Percentiles rank a stretch among this genome's conserved stretches.
These are phyloP conservation scores for Cadophora luteo-olivacea DNA, from an alignment of 2,329 filamentous ascomycete genomes.

Conservation along the genomic window DNA sequence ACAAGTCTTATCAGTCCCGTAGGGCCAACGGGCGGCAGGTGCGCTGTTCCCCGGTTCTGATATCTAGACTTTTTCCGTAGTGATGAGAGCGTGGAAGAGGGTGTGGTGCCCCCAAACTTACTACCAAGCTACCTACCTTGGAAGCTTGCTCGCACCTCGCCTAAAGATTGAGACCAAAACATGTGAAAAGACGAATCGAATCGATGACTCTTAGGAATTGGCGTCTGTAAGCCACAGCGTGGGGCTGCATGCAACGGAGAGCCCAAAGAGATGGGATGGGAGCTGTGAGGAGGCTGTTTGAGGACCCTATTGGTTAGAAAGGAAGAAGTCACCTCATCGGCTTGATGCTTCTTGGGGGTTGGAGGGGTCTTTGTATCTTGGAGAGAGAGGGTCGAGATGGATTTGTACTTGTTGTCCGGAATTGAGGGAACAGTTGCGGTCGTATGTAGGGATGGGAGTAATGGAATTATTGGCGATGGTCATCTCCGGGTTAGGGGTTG, in stretches of 20 bases:
- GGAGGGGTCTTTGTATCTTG: background rate
- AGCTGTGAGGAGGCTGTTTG: conserved; percentile 17
- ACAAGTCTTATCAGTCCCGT: conserved; percentile 9
- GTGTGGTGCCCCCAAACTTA: background rate
- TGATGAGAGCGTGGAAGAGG: background rate
- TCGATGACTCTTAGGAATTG: conserved; percentile 31
- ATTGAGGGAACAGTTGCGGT: background rate
- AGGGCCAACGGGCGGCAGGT: background rate
- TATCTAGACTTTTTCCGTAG: background rate
- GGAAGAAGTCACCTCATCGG: conserved; percentile 24
- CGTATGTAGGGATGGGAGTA: background rate
- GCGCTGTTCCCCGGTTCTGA: background rate
- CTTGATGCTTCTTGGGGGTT: conserved; percentile 22
- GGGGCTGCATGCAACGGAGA: conserved; percentile 19
- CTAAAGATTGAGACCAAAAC: conserved; percentile 13
- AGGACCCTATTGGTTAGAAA: background rate
- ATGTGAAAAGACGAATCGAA: conserved; percentile 29
- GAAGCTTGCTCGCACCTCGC: background rate
- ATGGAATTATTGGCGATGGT: background rate
- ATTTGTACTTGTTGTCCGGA: background rate
- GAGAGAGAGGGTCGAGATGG: background rate
- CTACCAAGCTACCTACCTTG: no score
- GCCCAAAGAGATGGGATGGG: conserved; percentile 24
- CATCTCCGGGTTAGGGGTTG: background rate
- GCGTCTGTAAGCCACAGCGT: conserved; percentile 26